Conservation (phyloP, 768 basidiomycete species). For the Tricholoma sp. region DNA sequence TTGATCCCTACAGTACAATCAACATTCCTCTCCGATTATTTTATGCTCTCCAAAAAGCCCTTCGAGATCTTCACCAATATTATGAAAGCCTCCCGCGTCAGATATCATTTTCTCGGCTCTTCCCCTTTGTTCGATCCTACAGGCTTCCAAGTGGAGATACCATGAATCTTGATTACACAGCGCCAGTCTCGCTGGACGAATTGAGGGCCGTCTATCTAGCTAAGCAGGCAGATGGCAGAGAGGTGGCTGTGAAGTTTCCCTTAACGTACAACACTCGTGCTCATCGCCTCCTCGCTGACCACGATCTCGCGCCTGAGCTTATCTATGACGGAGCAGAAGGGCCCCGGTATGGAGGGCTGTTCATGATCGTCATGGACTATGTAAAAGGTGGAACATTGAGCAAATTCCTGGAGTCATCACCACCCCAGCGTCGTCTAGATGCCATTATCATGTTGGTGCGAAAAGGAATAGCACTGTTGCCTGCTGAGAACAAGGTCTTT, state of each 20-base stretch:
- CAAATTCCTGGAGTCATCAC: not conserved
- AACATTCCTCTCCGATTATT: conserved; percentile 3
- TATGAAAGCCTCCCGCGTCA: conserved; percentile 1
- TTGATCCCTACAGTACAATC: not conserved
- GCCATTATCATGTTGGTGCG: not conserved
- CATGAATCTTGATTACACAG: not conserved
- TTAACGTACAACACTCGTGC: conserved; percentile 7
- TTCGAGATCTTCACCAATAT: conserved; percentile 6
- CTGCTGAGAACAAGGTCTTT: not conserved
- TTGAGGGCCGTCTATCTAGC: not conserved
- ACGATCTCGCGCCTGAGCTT: conserved; percentile 8
- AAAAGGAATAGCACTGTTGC: not conserved
- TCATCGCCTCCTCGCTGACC: conserved; percentile 8
- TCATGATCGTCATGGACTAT: conserved; percentile 6
- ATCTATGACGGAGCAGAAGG: conserved; percentile 5
- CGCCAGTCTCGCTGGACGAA: not conserved
- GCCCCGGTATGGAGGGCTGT: not conserved
- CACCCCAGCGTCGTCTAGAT: not conserved
- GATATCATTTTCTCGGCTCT: not conserved
- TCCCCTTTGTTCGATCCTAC: conserved; percentile 3
- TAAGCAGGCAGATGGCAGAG: not conserved
- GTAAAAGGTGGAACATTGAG: not conserved
- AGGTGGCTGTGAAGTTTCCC: conserved; percentile 10
- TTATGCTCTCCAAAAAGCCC: conserved; percentile 3
- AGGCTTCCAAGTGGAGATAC: not conserved